A percentile compares a stretch with the other conserved stretches of the same genome.
These are phyloP conservation scores for Fagus sylvatica DNA, from an alignment of 306 rosid genomes.

Conservation along the genomic window DNA sequence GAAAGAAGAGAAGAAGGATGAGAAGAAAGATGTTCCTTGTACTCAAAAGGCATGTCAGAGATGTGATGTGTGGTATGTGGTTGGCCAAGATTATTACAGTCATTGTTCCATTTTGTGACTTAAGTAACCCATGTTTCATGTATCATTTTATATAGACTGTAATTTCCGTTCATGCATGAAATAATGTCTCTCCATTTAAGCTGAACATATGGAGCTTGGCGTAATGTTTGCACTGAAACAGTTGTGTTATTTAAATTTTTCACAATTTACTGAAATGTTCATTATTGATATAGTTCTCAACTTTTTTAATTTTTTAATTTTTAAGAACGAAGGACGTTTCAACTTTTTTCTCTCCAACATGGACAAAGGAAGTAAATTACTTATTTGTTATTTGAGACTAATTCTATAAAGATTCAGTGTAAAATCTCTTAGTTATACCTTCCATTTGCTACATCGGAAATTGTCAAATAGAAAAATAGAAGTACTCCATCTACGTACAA, in stretches of 20 bases:
- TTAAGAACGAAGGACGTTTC: not conserved
- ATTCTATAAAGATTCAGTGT: no score
- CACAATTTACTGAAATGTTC: no score
- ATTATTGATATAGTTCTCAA: not conserved
- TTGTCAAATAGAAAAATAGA: no score
- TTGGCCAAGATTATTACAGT: constrained; percentile 38
- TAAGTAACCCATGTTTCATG: not conserved
- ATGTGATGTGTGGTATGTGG: constrained; percentile 52
- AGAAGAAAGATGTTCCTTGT: constrained; percentile 26
- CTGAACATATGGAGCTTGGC: not conserved
- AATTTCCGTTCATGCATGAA: no score
- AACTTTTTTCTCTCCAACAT: not conserved
- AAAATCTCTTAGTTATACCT: no score
- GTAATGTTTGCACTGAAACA: not conserved
- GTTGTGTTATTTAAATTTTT: not conserved
- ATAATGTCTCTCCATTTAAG: not conserved
- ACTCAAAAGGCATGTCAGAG: constrained; percentile 35
- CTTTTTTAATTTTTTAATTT: not conserved
- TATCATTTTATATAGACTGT: not conserved
- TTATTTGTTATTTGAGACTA: no score
- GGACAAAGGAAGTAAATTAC: no score
- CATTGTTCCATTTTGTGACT: constrained; percentile 49
- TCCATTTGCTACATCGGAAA: no score
- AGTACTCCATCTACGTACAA: no score
- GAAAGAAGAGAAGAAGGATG: constrained; percentile 52